Evolutionary conservation across 148 eudicot species (phyloP).

Genomic region (Vaccinium vitisidaea): DNA sequence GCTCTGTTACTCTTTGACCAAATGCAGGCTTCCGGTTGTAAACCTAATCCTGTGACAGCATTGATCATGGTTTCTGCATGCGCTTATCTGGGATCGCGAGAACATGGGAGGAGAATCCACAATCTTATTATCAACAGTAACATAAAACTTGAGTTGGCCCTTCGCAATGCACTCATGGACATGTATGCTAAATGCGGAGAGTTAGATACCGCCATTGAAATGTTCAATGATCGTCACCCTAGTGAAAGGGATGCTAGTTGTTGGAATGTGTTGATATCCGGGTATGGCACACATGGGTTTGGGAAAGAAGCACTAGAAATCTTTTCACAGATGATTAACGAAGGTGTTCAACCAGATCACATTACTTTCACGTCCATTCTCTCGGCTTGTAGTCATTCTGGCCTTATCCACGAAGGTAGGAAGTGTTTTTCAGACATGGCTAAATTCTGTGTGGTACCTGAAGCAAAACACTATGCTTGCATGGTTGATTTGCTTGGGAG

Average conservation of each 20-base stretch:
- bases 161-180: conserved; percentile 24
- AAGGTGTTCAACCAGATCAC: conserved; percentile 31
- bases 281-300: conserved; percentile 36
- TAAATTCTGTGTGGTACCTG: conserved; percentile 28
- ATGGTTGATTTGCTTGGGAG: conserved; percentile 59
- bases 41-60: conserved; percentile 18
- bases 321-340: conserved; percentile 33
- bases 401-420: conserved; percentile 39
- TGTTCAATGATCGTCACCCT: neutral
- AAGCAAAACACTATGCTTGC: conserved; percentile 46
- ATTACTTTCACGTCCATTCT: conserved; percentile 43
- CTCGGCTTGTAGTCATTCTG: conserved; percentile 48
- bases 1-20: conserved; percentile 23
- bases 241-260: conserved; percentile 19
- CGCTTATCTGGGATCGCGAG: conserved; percentile 24
- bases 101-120: conserved; percentile 20
- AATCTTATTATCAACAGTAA: conserved; percentile 10
- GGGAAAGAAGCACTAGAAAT: conserved; percentile 26
- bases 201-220: conserved; percentile 15
- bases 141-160: conserved; percentile 7
- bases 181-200: conserved; percentile 30
- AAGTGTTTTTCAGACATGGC: conserved; percentile 35
- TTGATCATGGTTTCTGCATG: conserved; percentile 27
- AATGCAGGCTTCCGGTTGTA: conserved; percentile 18
- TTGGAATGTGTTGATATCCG: conserved; percentile 29